Percentiles rank a stretch among this genome's conserved stretches.
Conservation (phyloP, 1,139 yeast genomes). For the Kurtzmaniella quercitrusa region DNA sequence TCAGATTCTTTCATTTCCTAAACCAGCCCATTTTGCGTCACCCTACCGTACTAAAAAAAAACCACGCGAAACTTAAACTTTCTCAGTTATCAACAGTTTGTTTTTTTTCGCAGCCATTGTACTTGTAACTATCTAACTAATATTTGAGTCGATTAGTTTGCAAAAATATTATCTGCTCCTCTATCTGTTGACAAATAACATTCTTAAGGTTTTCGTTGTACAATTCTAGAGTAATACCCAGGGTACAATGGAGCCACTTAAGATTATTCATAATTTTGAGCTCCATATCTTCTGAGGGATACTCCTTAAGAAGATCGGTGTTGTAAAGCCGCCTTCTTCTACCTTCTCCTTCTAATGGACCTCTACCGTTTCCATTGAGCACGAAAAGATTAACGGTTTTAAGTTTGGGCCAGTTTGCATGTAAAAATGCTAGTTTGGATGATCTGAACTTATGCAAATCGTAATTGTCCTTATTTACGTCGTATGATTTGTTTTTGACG, state of each 20-base stretch:
- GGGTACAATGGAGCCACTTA: slow-evolving; percentile 27
- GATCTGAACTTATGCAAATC: slow-evolving; percentile 26
- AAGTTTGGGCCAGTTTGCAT: slow-evolving; percentile 39
- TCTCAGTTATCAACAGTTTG: too few relatives aligned
- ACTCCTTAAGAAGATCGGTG: slow-evolving; percentile 21
- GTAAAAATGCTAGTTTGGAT: slow-evolving; percentile 29
- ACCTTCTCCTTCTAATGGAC: slow-evolving; percentile 18
- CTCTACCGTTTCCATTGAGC: slow-evolving; percentile 24
- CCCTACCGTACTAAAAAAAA: too few relatives aligned
- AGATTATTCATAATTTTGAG: slow-evolving; percentile 21
- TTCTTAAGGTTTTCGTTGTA: background rate
- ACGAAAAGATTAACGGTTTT: slow-evolving; percentile 23
- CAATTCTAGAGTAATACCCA: slow-evolving; percentile 15
- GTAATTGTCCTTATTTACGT: slow-evolving; percentile 22
- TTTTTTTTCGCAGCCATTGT: background rate
- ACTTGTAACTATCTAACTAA: background rate
- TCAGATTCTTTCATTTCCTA: too few relatives aligned
- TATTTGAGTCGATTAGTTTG: background rate
- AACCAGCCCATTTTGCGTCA: too few relatives aligned
- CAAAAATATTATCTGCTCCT: slow-evolving; percentile 1
- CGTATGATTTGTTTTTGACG: slow-evolving; percentile 20
- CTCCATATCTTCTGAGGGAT: slow-evolving; percentile 29
- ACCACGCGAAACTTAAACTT: too few relatives aligned
- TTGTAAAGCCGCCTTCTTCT: slow-evolving; percentile 28
- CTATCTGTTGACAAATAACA: background rate